Evolutionary conservation across 2,329 filamentous ascomycete species (phyloP), one percentile per base, ranked within the genome.

Genomic region (Xylariaceae sp.): DNA sequence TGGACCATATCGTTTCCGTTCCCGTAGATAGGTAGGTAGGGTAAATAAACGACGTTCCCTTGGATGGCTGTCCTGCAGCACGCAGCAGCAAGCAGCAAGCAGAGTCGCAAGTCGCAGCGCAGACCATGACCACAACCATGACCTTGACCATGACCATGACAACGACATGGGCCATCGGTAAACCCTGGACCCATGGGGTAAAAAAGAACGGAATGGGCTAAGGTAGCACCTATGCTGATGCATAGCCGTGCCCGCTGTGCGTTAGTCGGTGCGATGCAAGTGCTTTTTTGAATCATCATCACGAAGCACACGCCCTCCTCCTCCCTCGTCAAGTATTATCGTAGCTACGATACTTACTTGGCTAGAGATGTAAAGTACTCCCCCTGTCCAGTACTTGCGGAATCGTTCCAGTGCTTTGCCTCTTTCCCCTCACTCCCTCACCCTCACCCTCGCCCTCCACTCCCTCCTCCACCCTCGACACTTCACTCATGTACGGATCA

Each of bases 241-340:
- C 70, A 73, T 73, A 73, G 69, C 70, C 71, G 71, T 70, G 71
- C 68, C 70, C 69, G 70, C 68, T 66, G 70, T 72, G 71, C 71
- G 69, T 72, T 72, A 72, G 70, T 67, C 62, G 68, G 64, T 30
- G 23, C 62, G 66, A 72, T 73, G 71, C 69, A 72, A 71, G 69
- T 72, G 70, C 64, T 69, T 48, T 15, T 63, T 69, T 68, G 66
- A 69, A 66, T 66, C 23, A 30, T 65, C 67, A 58, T 62, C 59
- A 18, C 17, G 17, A 65, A 65, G 58, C 51, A 64, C 55, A 56
- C 61, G 55, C 68, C 65, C 64, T 68, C 65, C 65, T 64, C 64
- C 63, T 58, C 6, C 37, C 6, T 8, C 37, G 11, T 10, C 41
- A 48, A 10, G 45, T 18, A 48, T 5, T 4, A 6, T 18, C 15